Conservation (phyloP, 1,139 yeast genomes). For the Arxiozyma heterogenica region DNA sequence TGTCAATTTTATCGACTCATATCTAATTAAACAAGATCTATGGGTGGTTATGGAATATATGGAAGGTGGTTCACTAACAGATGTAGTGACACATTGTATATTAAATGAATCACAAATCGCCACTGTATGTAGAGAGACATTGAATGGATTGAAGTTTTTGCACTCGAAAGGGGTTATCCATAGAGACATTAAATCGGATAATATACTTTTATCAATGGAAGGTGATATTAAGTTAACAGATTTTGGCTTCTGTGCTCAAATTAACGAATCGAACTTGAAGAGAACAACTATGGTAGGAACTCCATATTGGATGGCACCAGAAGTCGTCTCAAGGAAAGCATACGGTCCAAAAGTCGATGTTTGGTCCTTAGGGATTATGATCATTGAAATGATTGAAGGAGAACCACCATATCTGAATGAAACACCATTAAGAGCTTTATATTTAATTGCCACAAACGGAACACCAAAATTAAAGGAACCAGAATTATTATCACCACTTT, state of each 20-base stretch:
- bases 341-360: slow-evolving; percentile 97
- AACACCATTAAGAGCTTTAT: slow-evolving; percentile 81
- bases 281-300: slow-evolving; percentile 99
- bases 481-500: slow-evolving; percentile 58
- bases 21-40: slow-evolving; percentile 59
- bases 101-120: slow-evolving; percentile 98
- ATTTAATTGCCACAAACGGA: slow-evolving; percentile 90
- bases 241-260: slow-evolving; percentile 83
- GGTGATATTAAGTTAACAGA: slow-evolving; percentile 90
- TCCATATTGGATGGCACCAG: slow-evolving; percentile 99
- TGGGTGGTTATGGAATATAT: slow-evolving; percentile 98
- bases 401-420: slow-evolving; percentile 97
- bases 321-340: slow-evolving; percentile 85
- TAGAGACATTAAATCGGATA: slow-evolving; percentile 93
- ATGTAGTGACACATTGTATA: slow-evolving; percentile 87
- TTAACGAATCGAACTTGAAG: slow-evolving; percentile 73
- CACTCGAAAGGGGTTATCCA: slow-evolving; percentile 94
- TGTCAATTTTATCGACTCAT: slow-evolving; percentile 86
- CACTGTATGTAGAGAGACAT: slow-evolving; percentile 86
- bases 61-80: slow-evolving; percentile 97
- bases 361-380: slow-evolving; percentile 97
- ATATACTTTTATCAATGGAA: slow-evolving; percentile 66
- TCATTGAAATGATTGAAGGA: slow-evolving; percentile 97
- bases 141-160: slow-evolving; percentile 74
- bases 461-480: slow-evolving; percentile 90